Evolutionary conservation across 345 rosid species (phyloP).

Genomic region (Populus nigra): DNA sequence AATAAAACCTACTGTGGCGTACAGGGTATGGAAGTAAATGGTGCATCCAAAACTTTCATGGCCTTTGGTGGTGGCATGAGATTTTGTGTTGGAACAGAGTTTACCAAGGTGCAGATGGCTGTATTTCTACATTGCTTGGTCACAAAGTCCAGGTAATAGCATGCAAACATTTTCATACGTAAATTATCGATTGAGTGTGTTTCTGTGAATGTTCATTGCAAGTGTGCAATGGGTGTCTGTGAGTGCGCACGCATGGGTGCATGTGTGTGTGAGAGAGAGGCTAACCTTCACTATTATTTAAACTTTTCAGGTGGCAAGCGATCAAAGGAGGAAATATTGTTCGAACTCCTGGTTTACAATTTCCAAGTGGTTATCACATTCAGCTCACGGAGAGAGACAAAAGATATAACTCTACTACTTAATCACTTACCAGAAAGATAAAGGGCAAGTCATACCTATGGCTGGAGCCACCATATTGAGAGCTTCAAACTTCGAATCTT

Average conservation of each 20-base stretch:
- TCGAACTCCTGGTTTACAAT: slow-evolving; percentile 85
- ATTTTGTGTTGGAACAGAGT: slow-evolving; percentile 90
- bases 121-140: slow-evolving; percentile 78
- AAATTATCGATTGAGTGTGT: not conserved
- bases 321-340: slow-evolving; percentile 68
- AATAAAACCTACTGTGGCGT: slow-evolving; percentile 11
- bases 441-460: slow-evolving; percentile 2
- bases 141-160: slow-evolving; percentile 72
- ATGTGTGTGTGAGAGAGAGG: not conserved
- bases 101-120: slow-evolving; percentile 84
- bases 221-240: not conserved
- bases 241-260: not conserved
- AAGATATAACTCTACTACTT: slow-evolving; percentile 10
- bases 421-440: slow-evolving; percentile 2
- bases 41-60: slow-evolving; percentile 79
- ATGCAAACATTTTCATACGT: not conserved
- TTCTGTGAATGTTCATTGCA: not conserved
- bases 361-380: slow-evolving; percentile 72
- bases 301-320: slow-evolving; percentile 59
- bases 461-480: not conserved
- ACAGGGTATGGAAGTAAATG: slow-evolving; percentile 58
- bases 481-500: slow-evolving; percentile 9
- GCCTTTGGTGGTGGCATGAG: slow-evolving; percentile 98
- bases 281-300: slow-evolving; percentile 13
- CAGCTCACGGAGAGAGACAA: slow-evolving; percentile 45